Evolutionary conservation across 768 basidiomycete species (phyloP), one percentile per base, ranked within the genome.

Genomic region (Lentinula detonsa): DNA sequence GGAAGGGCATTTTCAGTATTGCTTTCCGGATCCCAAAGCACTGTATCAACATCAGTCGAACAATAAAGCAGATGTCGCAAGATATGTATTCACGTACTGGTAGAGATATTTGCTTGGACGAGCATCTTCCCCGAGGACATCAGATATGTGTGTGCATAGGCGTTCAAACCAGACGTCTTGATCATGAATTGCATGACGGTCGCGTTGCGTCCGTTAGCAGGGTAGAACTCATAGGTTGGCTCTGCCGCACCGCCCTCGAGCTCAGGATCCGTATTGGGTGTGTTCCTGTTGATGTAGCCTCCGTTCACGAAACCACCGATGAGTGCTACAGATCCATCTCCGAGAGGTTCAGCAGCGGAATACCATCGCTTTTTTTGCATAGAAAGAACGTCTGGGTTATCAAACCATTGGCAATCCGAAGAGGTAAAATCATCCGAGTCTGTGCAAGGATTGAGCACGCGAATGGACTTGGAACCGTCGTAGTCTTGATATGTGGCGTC

Each of bases 151-250:
- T 87, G 88, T 0, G 88, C 83, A 65, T 91, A 93, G 0, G 89
- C 77, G 70, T 93, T 93, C 45, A 92, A 78, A 45, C 91, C 91
- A 21, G 87, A 88, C 0, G 90, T 90, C 15, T 79, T 73, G 62
- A 81, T 73, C 77, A 92, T 78, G 77, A 93, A 92, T 5, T 82
- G 71, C 81, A 88, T 86, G 28, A 76, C 70, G 61, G 78, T 77
- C 2, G 81, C 81, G 8, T 70, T 64, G 9, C 72, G 68, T 11
- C 80, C 79, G 35, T 77, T 82, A 5, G 82, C 77, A 7, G 93
- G 93, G 73, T 80, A 95, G 72, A 93, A 91, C 74, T 94, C 93
- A 69, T 82, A 89, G 0, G 90, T 90, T 33, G 89, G 88, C 66
- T 95, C 90, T 9, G 91, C 88, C 10, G 82, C 89, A 40, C 85